A percentile compares a stretch with the other conserved stretches of the same genome.
Evolutionary conservation across 2,329 filamentous ascomycete species (phyloP).

Genomic region (Colletotrichum karsti): DNA sequence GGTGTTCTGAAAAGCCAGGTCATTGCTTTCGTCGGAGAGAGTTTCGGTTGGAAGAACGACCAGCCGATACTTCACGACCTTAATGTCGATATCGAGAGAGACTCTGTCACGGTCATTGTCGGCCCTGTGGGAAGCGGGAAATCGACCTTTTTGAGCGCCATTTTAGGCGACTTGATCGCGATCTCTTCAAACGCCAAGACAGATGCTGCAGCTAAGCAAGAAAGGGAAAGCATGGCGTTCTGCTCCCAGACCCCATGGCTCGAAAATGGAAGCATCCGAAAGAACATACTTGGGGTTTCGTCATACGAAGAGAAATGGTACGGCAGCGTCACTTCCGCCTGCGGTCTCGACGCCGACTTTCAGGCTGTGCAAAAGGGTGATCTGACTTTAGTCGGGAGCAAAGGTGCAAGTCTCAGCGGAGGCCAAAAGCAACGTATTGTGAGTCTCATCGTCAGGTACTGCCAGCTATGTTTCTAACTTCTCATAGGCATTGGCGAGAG

Average conservation of each 20-base stretch:
- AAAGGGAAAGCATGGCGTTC: no score
- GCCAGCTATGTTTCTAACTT: neutral
- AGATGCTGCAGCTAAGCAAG: no score
- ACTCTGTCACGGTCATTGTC: slow-evolving; percentile 3
- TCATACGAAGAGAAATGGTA: slow-evolving; percentile 12
- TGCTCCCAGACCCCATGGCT: slow-evolving; percentile 22
- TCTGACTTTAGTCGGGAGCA: neutral
- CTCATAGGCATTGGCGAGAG: slow-evolving; percentile 1
- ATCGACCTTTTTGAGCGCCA: slow-evolving; percentile 2
- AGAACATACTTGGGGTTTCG: slow-evolving; percentile 6
- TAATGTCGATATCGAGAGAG: neutral
- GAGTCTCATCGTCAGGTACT: neutral
- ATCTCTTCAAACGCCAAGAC: neutral
- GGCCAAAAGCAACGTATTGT: slow-evolving; percentile 24
- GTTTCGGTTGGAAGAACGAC: slow-evolving; percentile 10
- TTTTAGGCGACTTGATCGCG: slow-evolving; percentile 12
- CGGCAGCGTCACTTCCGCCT: neutral
- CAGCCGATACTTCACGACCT: neutral
- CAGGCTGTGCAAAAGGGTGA: neutral
- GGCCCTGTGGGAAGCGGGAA: slow-evolving; percentile 27
- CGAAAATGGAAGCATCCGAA: slow-evolving; percentile 1
- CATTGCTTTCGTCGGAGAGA: neutral
- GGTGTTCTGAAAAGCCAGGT: no score
- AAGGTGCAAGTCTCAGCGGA: slow-evolving; percentile 2
- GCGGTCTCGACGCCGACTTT: slow-evolving; percentile 10